phyloP scores from a whole-genome alignment of 2,329 filamentous ascomycete species.

The Aspergillus viridinutans region DNA sequence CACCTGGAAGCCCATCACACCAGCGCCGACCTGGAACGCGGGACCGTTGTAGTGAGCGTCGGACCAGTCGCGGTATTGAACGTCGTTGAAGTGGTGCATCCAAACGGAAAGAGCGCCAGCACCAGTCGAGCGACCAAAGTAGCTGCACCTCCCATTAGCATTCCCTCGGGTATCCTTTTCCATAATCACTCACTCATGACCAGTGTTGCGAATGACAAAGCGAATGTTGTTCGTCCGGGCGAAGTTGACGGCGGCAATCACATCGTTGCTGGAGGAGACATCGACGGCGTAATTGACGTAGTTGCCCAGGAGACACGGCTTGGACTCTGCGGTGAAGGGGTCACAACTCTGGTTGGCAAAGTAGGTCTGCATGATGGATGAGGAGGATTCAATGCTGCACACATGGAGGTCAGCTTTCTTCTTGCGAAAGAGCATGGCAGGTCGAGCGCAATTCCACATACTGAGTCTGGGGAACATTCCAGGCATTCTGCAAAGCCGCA shows the following conservation, averaged over 20 bases:
- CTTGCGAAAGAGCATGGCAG: neutral
- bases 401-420: neutral
- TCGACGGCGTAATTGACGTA: conserved; percentile 33
- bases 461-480: conserved; percentile 27
- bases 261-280: conserved; percentile 25
- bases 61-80: conserved; percentile 33
- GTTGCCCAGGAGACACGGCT: conserved; percentile 27
- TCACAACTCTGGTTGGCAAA: conserved; percentile 32
- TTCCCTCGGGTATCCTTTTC: neutral
- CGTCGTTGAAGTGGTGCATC: conserved; percentile 29
- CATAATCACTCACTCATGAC: conserved; percentile 32
- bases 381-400: conserved; percentile 21
- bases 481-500: conserved; percentile 14
- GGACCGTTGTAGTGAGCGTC: conserved; percentile 45
- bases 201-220: conserved; percentile 44
- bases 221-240: conserved; percentile 49
- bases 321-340: conserved; percentile 22
- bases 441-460: conserved; percentile 7
- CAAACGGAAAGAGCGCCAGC: conserved; percentile 44
- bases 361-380: conserved; percentile 31
- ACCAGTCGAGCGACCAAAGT: conserved; percentile 57
- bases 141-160: conserved; percentile 10
- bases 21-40: conserved; percentile 52
- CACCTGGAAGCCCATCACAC: conserved; percentile 49
- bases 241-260: conserved; percentile 37